Evolutionary conservation across 192 early-diverging fungal species (phyloP).

Genomic region (Thoreauomyces humboldtii): DNA sequence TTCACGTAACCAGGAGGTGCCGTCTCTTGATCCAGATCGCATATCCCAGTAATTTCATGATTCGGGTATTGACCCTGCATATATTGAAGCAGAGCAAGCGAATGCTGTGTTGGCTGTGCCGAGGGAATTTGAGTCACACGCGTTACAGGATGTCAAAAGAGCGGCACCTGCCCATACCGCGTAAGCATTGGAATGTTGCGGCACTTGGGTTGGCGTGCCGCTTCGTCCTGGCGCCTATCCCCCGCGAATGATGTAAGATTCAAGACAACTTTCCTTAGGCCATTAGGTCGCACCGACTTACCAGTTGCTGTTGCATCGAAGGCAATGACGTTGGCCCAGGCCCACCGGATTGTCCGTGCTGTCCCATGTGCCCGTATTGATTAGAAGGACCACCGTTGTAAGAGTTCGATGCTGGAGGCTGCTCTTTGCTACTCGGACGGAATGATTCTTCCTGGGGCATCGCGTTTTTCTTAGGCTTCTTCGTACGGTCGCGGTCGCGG

Average conservation of each 20-base stretch:
- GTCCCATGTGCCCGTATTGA: conserved; percentile 3
- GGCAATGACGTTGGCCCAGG: neutral
- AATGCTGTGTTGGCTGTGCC: conserved; percentile 13
- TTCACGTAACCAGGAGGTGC: conserved; percentile 69
- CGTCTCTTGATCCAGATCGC: conserved; percentile 76
- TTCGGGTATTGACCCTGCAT: conserved; percentile 17
- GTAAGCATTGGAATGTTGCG: no score
- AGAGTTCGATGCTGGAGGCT: neutral
- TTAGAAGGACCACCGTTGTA: conserved; percentile 1
- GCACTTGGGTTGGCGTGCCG: conserved; percentile 10
- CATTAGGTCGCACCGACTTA: no score
- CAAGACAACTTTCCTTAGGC: no score
- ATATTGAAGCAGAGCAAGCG: neutral
- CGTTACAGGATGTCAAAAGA: neutral
- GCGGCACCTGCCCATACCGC: neutral
- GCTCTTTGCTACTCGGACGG: conserved; percentile 13
- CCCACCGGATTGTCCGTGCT: neutral
- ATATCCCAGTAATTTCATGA: conserved; percentile 49
- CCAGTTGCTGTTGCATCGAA: neutral
- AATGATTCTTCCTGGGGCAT: conserved; percentile 8
- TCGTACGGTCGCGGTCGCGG: conserved; percentile 8
- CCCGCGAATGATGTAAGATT: no score
- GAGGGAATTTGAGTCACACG: no score
- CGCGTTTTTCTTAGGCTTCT: conserved; percentile 5
- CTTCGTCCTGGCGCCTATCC: no score